Evolutionary conservation across 768 basidiomycete species (phyloP).

Genomic region (Termitomyces sp.): DNA sequence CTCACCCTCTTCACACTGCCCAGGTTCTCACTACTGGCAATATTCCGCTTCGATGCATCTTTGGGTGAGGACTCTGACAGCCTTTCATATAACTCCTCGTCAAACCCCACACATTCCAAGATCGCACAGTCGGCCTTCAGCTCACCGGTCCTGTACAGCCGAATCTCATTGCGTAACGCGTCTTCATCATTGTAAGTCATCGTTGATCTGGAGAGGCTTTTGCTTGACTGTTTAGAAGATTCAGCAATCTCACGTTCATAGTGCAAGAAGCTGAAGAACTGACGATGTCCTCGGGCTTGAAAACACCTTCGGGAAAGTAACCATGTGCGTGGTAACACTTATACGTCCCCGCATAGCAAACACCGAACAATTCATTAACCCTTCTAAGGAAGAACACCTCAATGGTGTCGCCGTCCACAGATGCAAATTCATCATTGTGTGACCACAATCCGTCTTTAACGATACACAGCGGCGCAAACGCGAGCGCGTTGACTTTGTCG

Average conservation of each 20-base stretch:
- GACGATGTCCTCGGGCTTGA: neutral
- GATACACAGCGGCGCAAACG: neutral
- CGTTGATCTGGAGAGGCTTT: neutral
- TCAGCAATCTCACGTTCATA: neutral
- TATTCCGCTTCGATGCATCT: neutral
- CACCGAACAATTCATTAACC: neutral
- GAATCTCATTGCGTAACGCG: no score
- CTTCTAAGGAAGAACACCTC: neutral
- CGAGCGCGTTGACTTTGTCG: neutral
- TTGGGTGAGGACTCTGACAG: neutral
- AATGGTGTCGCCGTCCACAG: neutral
- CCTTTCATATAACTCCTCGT: conserved; percentile 6
- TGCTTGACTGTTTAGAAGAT: neutral
- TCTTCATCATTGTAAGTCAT: neutral
- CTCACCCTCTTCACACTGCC: neutral
- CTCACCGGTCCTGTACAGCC: neutral
- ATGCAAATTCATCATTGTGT: neutral
- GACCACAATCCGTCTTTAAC: neutral
- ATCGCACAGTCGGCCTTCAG: conserved; percentile 13
- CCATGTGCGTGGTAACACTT: neutral
- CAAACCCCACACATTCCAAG: conserved; percentile 16
- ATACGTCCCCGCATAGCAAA: conserved; percentile 1
- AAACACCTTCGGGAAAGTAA: neutral
- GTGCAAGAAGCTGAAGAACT: neutral
- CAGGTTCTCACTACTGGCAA: neutral